Evolutionary conservation across 2,329 filamentous ascomycete genomes (phyloP).

Genomic region (Colletotrichum sp.): DNA sequence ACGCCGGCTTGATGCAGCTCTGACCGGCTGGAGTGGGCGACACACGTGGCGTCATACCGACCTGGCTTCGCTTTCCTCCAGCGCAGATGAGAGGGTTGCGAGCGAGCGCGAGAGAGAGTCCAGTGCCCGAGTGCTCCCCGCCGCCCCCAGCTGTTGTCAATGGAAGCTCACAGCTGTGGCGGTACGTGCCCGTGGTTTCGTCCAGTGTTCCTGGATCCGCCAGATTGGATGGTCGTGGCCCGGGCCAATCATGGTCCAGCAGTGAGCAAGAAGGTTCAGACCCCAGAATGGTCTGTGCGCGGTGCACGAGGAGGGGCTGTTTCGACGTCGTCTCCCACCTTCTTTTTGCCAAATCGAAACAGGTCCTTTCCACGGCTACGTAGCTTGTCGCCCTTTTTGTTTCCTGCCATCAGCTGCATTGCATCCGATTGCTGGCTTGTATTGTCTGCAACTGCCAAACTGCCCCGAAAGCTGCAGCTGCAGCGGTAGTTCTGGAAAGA

Average conservation of each 20-base stretch:
- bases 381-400: background rate
- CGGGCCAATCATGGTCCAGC: background rate
- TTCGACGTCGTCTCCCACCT: constrained; percentile 13
- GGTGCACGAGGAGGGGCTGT: constrained; percentile 6
- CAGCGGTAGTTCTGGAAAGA: background rate
- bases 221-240: background rate
- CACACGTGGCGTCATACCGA: constrained; percentile 18
- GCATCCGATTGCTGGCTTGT: background rate
- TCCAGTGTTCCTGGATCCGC: constrained; percentile 9
- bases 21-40: background rate
- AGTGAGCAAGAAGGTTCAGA: background rate
- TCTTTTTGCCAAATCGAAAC: background rate
- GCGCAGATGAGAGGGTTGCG: background rate
- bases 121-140: background rate
- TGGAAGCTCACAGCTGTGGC: background rate
- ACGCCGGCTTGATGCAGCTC: background rate
- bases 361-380: background rate
- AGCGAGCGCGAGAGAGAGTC: background rate
- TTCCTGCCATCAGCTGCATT: background rate
- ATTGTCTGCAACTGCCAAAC: background rate
- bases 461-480: constrained; percentile 13
- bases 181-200: background rate
- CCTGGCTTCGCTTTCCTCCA: background rate
- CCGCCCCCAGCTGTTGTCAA: background rate
- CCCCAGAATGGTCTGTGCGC: constrained; percentile 12